Percentiles rank a stretch among this genome's conserved stretches.
phyloP scores from a whole-genome alignment of 176 grass and related monocot genomes.

The Rhynchospora breviuscula region DNA sequence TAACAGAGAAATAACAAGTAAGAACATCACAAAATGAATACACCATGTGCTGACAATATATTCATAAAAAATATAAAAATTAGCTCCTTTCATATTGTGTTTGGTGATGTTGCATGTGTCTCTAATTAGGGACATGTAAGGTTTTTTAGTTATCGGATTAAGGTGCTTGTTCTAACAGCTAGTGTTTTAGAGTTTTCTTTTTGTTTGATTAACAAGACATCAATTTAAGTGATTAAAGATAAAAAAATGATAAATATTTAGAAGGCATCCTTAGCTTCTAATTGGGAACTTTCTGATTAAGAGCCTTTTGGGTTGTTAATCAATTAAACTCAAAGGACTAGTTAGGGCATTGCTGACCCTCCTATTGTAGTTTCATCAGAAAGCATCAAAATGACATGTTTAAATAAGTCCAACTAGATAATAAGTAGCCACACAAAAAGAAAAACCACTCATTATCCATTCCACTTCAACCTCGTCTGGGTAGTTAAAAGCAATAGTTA shows the following conservation, averaged over 20 bases:
- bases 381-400: not conserved
- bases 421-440: not conserved
- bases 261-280: not conserved
- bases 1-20: not conserved
- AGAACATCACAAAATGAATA: not conserved
- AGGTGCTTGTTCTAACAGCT: no score
- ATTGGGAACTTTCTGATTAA: not conserved
- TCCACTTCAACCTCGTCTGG: not conserved
- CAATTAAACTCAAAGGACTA: not conserved
- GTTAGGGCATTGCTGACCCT: not conserved
- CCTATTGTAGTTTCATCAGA: not conserved
- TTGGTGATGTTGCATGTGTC: no score
- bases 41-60: not conserved
- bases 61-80: not conserved
- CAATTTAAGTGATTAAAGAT: not conserved
- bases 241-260: not conserved
- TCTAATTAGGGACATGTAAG: no score
- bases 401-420: not conserved
- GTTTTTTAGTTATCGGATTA: no score
- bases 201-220: not conserved
- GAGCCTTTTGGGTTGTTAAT: not conserved
- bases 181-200: no score
- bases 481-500: no score
- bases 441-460: not conserved
- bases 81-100: no score